These are phyloP conservation scores for Kwoniella pini DNA, from an alignment of 768 basidiomycete genomes.

Conservation along the genomic window DNA sequence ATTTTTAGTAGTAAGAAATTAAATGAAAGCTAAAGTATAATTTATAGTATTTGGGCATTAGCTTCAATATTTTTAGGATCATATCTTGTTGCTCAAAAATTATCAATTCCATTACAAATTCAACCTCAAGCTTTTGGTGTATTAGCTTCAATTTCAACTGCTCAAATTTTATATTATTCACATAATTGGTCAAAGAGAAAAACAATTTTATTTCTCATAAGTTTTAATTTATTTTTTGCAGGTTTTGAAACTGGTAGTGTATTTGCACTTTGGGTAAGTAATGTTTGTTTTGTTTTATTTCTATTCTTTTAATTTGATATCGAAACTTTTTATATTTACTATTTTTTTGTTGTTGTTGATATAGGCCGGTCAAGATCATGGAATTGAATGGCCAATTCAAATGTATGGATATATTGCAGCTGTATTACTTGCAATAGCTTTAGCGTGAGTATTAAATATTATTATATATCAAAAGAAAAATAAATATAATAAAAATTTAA, in stretches of 20 bases:
- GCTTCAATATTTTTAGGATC: conserved; percentile 66
- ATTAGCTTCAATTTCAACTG: conserved; percentile 66
- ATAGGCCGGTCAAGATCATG: conserved; percentile 49
- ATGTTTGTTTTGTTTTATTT: conserved; percentile 8
- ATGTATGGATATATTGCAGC: conserved; percentile 68
- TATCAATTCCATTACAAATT: conserved; percentile 70
- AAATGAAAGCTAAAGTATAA: background rate
- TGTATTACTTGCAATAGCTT: conserved; percentile 61
- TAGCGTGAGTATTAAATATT: conserved; percentile 58
- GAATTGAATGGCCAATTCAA: conserved; percentile 56
- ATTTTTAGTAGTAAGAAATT: too few species aligned
- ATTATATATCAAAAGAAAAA: too few species aligned
- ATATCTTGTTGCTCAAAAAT: conserved; percentile 65
- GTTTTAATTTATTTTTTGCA: conserved; percentile 59
- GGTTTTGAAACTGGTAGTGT: conserved; percentile 66
- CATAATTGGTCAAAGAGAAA: conserved; percentile 54
- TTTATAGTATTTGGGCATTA: conserved; percentile 61
- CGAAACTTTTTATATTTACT: background rate
- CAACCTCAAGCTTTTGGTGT: conserved; percentile 61
- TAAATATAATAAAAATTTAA: too few species aligned
- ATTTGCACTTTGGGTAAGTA: conserved; percentile 62
- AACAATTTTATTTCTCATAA: conserved; percentile 55
- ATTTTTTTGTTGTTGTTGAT: background rate
- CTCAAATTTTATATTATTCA: conserved; percentile 71
- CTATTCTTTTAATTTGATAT: background rate